Evolutionary conservation across 768 basidiomycete species (phyloP).

Genomic region (Xanthoconium stramineum): DNA sequence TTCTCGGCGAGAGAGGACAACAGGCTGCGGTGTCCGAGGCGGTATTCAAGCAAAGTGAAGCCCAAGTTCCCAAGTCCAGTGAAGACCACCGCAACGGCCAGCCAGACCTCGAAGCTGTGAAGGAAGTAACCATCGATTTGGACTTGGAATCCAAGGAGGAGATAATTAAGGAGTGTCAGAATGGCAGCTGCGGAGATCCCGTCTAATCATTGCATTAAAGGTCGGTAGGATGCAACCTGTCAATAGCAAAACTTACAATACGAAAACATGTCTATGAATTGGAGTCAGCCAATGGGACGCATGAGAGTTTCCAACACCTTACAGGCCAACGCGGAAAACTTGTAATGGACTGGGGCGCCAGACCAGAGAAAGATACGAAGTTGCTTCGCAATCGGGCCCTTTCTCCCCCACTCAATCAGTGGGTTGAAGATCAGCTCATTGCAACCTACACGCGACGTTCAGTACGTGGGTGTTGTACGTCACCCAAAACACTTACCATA

Average conservation of each 20-base stretch:
- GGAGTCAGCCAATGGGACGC: not conserved
- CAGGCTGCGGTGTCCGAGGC: constrained; percentile 47
- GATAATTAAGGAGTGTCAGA: constrained; percentile 70
- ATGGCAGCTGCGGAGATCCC: constrained; percentile 67
- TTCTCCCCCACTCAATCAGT: constrained; percentile 67
- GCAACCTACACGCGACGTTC: constrained; percentile 14
- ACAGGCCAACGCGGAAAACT: constrained; percentile 62
- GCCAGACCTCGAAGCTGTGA: constrained; percentile 77
- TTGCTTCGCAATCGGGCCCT: constrained; percentile 82
- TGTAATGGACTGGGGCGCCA: constrained; percentile 74
- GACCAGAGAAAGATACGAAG: constrained; percentile 78
- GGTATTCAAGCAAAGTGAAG: constrained; percentile 73
- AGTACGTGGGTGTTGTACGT: constrained; percentile 32
- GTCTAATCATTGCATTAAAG: constrained; percentile 10
- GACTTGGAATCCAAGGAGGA: constrained; percentile 70
- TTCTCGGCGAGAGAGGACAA: constrained; percentile 25
- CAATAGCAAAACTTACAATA: constrained; percentile 37
- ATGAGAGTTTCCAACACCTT: constrained; percentile 11
- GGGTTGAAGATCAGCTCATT: constrained; percentile 82
- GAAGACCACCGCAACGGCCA: constrained; percentile 74
- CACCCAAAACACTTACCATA: constrained; percentile 52
- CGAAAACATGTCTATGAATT: constrained; percentile 44
- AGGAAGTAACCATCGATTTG: constrained; percentile 72
- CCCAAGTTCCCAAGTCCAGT: constrained; percentile 71
- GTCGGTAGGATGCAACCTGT: not conserved